These are phyloP conservation scores for Luffa acutangula DNA, from an alignment of 306 rosid species.

Conservation along the genomic window DNA sequence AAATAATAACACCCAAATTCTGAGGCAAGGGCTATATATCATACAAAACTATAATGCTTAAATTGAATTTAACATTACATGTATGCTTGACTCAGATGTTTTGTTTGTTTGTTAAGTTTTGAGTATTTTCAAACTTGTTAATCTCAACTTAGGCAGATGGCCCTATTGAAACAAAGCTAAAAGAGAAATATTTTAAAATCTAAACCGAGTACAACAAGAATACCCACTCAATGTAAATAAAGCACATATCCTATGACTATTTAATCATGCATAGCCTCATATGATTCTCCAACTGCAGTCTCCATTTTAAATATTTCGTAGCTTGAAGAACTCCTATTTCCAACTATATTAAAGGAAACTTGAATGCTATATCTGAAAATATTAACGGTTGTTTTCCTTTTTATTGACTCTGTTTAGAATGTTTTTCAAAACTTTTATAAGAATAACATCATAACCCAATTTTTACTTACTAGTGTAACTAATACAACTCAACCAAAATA, in stretches of 20 bases:
- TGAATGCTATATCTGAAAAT: neutral
- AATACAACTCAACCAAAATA: too few species aligned
- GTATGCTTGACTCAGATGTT: neutral
- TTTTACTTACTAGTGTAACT: too few species aligned
- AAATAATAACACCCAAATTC: neutral
- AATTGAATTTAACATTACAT: neutral
- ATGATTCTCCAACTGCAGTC: constrained; percentile 95
- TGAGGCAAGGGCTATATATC: neutral
- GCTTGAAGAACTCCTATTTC: constrained; percentile 99
- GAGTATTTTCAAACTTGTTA: neutral
- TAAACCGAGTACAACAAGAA: neutral
- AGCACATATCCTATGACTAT: neutral
- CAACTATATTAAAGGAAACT: constrained; percentile 39
- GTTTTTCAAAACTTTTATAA: too few species aligned
- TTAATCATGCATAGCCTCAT: constrained; percentile 44
- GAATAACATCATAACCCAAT: too few species aligned
- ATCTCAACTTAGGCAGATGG: neutral
- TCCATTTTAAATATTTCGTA: constrained; percentile 90
- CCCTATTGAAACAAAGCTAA: neutral
- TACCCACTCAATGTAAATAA: neutral
- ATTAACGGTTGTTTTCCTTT: too few species aligned
- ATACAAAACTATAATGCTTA: neutral
- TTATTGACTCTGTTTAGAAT: too few species aligned
- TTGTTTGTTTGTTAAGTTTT: neutral
- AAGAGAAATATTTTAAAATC: neutral